Evolutionary conservation across 2,329 filamentous ascomycete species (phyloP), one percentile per base, ranked within the genome.

Genomic region (Trichoderma gracile): DNA sequence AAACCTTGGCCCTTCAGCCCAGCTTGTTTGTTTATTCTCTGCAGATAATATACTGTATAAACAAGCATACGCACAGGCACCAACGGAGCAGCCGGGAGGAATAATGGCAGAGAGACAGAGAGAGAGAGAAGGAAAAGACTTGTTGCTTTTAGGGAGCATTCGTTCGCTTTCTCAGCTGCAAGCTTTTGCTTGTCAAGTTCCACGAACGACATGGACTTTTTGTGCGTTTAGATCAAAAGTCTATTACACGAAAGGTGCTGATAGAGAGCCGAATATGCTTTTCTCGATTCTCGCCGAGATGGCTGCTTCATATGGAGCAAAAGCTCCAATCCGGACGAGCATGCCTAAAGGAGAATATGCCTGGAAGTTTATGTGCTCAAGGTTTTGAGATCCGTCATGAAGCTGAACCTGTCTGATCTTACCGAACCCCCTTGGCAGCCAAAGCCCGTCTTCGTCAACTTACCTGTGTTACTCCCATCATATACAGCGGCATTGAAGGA

Each of bases 1-100:
- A 63, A 56, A 62, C 38, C 43, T 62, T 62, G 52, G 42, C 50
- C 46, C 54, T 14, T 64, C 61, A 64, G 61, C 61, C 61, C 45
- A 42, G 59, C 59, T 45, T 61, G 58, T 61, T 38, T 61, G 47
- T 49, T 61, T 46, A 25, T 40, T 17, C 33, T 52, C 33, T 55
- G 17, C 33, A 55, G 12, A 25, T 5, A 9, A 15, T 40, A 8
- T 9, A 43, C 42, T n/a, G 42, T 43, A 33, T 52, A 33, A 52
- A 52, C 25, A 33, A 52, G 49, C 23, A 17, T 9, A 50, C n/a
- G 30, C 9, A 52, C 19, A 27, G 30, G 25, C 47, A 52, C 17
- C 49, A n/a, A 33, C 12, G 10, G 33, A 38, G 33, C 33, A 38
- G 33, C 12, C 12, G 33, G 33, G 33, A 38, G 12, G 5, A 3